Evolutionary conservation across 352 stramenopile species (phyloP), one percentile per base, ranked within the genome.

Genomic region (Phytophthora crassamura): DNA sequence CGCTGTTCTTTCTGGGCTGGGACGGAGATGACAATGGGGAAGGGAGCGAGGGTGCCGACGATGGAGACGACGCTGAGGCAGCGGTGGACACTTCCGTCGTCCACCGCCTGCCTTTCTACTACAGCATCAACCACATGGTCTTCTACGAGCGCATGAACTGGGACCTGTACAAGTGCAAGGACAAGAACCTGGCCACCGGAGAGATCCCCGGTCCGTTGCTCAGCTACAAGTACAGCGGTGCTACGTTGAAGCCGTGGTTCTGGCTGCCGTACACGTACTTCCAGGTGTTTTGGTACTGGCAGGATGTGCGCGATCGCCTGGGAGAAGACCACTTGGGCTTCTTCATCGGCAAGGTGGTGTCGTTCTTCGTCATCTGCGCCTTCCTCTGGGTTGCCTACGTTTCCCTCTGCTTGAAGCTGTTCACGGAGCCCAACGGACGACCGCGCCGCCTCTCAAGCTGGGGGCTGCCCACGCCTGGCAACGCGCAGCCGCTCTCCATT

Each of bases 71-170:
- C 28, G 59, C 56, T 28, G 52, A 36, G 36, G 75, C 66, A 48
- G 9, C 38, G 22, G 52, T 56, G 38, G 69, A 75, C 33, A 69
- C 74, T 32, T 88, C 78, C 11, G 77, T 91, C 28, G 85, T 91
- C 18, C 77, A 86, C 38, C 82, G 84, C 14, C 64, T 94, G 60
- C 86, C 84, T 40, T 94, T 94, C 58, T 91, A 89, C 69, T 94
- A 93, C 72, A 91, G 81, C 46, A 90, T 94, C 66, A 94, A 94
- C 64, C 86, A 94, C 80, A 93, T 94, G 84, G 84, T 94, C 59
- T 94, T 91, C 63, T 94, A 94, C 69, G 84, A 94, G 59, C 80
- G 86, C n/a, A 75, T 92, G 78, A 94, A 93, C 59, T 94, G 82
- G 84, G 86, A 94, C 30, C 46, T 94, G 57, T 94, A 94, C 78